Conservation (phyloP, 2,329 filamentous ascomycete species). For the Ascochyta viciae-villosae region DNA sequence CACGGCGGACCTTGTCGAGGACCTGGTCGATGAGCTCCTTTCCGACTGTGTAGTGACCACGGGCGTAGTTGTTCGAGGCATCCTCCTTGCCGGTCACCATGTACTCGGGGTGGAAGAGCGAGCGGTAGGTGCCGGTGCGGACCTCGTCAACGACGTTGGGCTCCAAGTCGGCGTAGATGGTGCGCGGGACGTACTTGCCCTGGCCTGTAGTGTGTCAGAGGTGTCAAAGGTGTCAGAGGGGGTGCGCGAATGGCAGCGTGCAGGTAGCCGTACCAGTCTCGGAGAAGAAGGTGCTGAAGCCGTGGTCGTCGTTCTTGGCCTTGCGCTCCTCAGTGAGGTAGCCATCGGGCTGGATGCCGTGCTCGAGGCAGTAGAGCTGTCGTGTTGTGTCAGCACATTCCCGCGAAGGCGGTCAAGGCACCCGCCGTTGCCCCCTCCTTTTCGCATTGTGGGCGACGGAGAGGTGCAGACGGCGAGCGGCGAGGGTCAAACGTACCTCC, state of each 20-base stretch:
- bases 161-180: constrained; percentile 99
- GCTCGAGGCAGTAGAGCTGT: constrained; percentile 99
- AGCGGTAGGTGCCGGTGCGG: constrained; percentile 94
- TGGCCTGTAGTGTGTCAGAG: constrained; percentile 66
- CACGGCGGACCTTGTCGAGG: constrained; percentile 94
- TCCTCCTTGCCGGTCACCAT: constrained; percentile 99
- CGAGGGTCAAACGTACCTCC: constrained; percentile 78
- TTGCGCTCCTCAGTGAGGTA: constrained; percentile 99
- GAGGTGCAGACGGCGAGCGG: constrained; percentile 18
- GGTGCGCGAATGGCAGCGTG: constrained; percentile 20
- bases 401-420: constrained; percentile 35
- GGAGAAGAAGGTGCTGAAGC: constrained; percentile 99
- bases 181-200: constrained; percentile 98
- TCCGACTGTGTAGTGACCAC: constrained; percentile 99
- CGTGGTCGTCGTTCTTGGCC: constrained; percentile 88
- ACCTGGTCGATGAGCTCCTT: constrained; percentile 99
- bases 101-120: constrained; percentile 97
- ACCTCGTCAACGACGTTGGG: constrained; percentile 99
- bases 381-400: constrained; percentile 36
- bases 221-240: constrained; percentile 25
- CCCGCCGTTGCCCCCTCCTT: constrained; percentile 43
- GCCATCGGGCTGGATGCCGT: constrained; percentile 98
- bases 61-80: constrained; percentile 99
- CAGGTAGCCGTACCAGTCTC: constrained; percentile 80
- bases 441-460: constrained; percentile 16